Conservation (phyloP, 805 yeast genomes). For the Kodamaea kakaduensis region DNA sequence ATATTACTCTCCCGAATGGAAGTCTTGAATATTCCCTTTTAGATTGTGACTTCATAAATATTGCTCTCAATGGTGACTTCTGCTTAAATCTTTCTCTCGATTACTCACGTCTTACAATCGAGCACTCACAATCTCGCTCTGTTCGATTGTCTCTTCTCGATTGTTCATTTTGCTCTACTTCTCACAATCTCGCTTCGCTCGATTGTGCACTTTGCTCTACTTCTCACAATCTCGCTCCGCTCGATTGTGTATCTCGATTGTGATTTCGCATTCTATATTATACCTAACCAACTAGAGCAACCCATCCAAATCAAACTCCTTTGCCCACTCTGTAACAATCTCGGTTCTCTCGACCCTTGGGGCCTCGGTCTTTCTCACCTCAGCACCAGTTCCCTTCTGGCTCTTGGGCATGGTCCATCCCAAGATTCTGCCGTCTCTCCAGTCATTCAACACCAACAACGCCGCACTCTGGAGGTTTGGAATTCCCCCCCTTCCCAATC, state of each 20-base stretch:
- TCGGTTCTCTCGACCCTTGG: conserved; percentile 62
- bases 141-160: too few species aligned
- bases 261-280: too few species aligned
- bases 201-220: neutral
- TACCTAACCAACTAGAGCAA: conserved; percentile 39
- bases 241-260: too few species aligned
- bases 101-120: too few species aligned
- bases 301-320: conserved; percentile 89
- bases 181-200: neutral
- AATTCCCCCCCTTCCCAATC: conserved; percentile 88
- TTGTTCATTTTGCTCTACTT: neutral
- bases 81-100: too few species aligned
- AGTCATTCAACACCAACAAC: conserved; percentile 75
- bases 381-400: conserved; percentile 37
- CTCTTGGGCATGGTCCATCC: conserved; percentile 83
- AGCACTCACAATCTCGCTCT: too few species aligned
- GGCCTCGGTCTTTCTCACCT: conserved; percentile 39
- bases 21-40: too few species aligned
- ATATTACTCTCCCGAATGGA: too few species aligned
- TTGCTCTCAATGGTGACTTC: too few species aligned
- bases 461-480: conserved; percentile 90
- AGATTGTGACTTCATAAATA: too few species aligned
- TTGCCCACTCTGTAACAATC: conserved; percentile 85
- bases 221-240: neutral
- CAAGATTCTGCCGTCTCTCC: conserved; percentile 93